Conservation (phyloP, 371 early-diverging fungal genomes). For the Mortierella sp. region DNA sequence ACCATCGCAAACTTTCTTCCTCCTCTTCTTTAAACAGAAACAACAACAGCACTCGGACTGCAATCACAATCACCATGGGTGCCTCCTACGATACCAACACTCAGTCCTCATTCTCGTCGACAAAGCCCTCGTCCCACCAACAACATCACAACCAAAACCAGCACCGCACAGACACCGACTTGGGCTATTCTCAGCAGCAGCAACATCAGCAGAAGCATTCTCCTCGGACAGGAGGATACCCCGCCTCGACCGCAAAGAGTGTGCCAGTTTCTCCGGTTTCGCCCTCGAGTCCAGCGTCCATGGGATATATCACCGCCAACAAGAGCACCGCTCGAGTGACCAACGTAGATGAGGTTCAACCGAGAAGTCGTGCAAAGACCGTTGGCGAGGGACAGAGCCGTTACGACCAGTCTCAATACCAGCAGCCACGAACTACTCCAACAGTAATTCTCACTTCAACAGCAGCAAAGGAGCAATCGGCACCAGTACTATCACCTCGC, state of each 20-base stretch:
- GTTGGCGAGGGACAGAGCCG: conserved; percentile 8
- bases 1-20: conserved; percentile 5
- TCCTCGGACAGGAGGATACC: neutral
- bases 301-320: conserved; percentile 3
- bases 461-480: neutral
- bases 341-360: neutral
- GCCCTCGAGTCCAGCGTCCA: conserved; percentile 17
- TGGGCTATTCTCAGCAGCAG: conserved; percentile 1
- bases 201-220: conserved; percentile 1
- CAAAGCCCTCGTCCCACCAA: conserved; percentile 13
- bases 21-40: neutral
- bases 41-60: neutral
- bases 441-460: neutral
- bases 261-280: conserved; percentile 16
- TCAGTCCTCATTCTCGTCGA: conserved; percentile 12
- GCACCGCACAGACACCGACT: neutral
- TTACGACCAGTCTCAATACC: conserved; percentile 41
- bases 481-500: neutral
- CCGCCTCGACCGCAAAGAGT: conserved; percentile 3
- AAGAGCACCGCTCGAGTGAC: neutral
- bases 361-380: neutral
- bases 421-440: conserved; percentile 19
- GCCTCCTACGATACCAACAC: conserved; percentile 1
- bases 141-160: neutral
- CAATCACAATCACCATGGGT: conserved; percentile 3